Percentiles rank a stretch among this genome's conserved stretches.
phyloP scores from a whole-genome alignment of 768 basidiomycete species.

The Russula sp. region DNA sequence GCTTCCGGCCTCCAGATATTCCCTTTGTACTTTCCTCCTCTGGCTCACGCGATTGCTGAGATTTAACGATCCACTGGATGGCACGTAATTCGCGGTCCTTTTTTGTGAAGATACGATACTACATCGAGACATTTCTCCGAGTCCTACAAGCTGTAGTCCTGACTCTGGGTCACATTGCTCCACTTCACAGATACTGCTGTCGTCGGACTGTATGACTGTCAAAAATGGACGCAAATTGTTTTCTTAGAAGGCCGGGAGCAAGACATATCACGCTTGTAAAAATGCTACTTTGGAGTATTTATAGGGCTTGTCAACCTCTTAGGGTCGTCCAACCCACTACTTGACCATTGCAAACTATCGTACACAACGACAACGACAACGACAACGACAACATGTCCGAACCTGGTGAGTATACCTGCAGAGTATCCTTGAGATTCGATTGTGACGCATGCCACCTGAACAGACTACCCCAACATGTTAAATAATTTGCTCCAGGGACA shows the following conservation, averaged over 20 bases:
- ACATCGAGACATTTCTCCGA: background rate
- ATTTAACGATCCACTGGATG: background rate
- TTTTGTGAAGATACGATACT: background rate
- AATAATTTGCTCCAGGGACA: constrained; percentile 11
- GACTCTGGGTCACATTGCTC: background rate
- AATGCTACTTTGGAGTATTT: background rate
- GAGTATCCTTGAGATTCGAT: background rate
- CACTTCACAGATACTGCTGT: constrained; percentile 13
- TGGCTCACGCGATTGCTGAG: background rate
- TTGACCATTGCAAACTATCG: background rate
- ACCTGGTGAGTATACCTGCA: background rate
- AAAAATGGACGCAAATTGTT: background rate
- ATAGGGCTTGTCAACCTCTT: constrained; percentile 1
- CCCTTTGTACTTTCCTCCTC: constrained; percentile 4
- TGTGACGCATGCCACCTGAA: background rate
- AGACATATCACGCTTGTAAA: background rate
- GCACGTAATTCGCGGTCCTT: background rate
- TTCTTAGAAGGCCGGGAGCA: background rate
- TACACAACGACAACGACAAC: background rate
- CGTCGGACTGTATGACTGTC: constrained; percentile 20
- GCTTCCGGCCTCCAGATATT: background rate
- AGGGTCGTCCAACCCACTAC: background rate
- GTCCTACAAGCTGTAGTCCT: constrained; percentile 21
- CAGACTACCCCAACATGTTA: background rate
- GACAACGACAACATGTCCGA: background rate